A percentile compares a stretch with the other conserved stretches of the same genome.
Conservation (phyloP, 2,329 filamentous ascomycete genomes). For the Xylariaceae sp. region DNA sequence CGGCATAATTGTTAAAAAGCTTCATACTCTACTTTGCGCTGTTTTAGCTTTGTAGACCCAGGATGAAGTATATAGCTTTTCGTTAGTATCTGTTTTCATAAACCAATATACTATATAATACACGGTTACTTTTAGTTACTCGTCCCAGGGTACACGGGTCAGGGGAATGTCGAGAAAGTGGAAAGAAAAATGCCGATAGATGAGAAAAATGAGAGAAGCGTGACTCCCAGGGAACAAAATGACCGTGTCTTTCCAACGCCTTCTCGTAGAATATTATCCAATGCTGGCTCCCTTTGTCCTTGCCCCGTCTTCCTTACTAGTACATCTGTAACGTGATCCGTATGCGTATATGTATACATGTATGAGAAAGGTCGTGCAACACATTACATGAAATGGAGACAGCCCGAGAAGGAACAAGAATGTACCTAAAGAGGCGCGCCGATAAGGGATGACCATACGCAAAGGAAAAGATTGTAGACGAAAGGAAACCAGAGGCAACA, state of each 20-base stretch:
- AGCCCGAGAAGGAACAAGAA: not conserved
- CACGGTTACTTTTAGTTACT: not conserved
- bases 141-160: not conserved
- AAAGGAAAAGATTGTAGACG: too few species aligned
- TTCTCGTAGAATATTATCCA: too few species aligned
- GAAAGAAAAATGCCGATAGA: too few species aligned
- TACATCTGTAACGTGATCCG: constrained; percentile 16
- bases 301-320: constrained; percentile 16
- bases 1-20: too few species aligned
- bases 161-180: not conserved
- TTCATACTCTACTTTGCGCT: too few species aligned
- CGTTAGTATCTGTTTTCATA: too few species aligned
- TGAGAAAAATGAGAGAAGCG: not conserved
- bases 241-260: constrained; percentile 6
- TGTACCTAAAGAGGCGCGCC: not conserved
- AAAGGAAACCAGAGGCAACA: too few species aligned
- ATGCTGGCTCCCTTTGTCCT: constrained; percentile 1
- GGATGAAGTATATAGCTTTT: too few species aligned
- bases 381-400: constrained; percentile 2
- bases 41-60: too few species aligned
- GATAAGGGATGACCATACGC: constrained; percentile 10
- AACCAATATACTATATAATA: too few species aligned
- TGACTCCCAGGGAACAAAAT: not conserved
- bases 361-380: constrained; percentile 7
- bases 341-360: constrained; percentile 8